Conservation (phyloP, 495 filamentous ascomycete genomes). For the Parmelia sp. region DNA sequence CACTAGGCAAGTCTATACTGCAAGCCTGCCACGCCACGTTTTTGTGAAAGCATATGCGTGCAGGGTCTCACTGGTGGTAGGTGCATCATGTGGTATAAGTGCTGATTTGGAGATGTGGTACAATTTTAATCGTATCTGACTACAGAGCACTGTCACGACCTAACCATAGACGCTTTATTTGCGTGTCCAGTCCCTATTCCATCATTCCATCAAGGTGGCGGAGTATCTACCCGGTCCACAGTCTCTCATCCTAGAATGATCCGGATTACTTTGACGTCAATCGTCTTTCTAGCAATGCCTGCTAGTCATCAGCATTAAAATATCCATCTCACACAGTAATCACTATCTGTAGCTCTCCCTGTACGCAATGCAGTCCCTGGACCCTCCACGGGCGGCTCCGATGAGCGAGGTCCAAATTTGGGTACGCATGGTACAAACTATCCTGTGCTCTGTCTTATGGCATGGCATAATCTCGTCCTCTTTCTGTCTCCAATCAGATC, state of each 20-base stretch:
- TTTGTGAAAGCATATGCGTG: no score
- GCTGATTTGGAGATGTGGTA: no score
- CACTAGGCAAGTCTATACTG: no score
- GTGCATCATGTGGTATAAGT: no score
- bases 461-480: neutral
- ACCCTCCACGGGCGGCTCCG: neutral
- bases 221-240: neutral
- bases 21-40: no score
- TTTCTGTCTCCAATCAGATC: conserved; percentile 5
- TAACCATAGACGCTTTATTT: no score
- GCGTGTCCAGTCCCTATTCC: neutral
- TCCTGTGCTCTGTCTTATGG: neutral
- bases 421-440: neutral
- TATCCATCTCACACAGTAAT: neutral
- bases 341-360: neutral
- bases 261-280: conserved; percentile 4
- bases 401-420: neutral
- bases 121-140: conserved; percentile 4
- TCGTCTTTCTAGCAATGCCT: neutral
- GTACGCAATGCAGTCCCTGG: neutral
- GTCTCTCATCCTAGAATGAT: neutral
- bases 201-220: neutral
- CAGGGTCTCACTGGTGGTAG: no score
- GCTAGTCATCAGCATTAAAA: neutral
- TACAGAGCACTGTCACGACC: neutral